Percentiles rank a stretch among this genome's conserved stretches.
These are phyloP conservation scores for Bolboschoenoplectus hybrid DNA, from an alignment of 202 grass and related monocot genomes.

Conservation along the genomic window DNA sequence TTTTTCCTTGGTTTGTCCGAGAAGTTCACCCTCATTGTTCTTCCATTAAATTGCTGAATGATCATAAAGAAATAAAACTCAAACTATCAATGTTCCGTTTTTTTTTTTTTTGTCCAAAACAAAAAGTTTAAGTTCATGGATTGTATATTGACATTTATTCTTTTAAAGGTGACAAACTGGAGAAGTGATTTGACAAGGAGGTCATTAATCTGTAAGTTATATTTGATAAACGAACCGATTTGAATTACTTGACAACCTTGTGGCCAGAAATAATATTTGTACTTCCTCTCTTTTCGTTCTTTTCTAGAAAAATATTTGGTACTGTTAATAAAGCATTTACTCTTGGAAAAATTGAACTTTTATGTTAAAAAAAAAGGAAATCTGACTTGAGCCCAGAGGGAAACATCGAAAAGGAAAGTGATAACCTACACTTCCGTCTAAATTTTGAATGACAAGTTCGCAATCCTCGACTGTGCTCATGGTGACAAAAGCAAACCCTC, in stretches of 20 bases:
- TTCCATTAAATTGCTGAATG: slow-evolving; percentile 69
- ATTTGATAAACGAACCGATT: background rate
- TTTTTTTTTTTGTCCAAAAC: background rate
- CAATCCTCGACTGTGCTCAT: slow-evolving; percentile 83
- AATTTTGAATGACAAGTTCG: slow-evolving; percentile 75
- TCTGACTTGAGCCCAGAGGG: background rate
- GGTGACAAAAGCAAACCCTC: slow-evolving; percentile 95
- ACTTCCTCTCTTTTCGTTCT: background rate
- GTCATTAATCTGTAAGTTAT: background rate
- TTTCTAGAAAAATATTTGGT: background rate
- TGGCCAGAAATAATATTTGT: background rate
- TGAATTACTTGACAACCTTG: background rate
- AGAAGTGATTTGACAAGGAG: background rate
- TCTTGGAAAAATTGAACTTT: background rate
- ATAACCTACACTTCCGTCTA: slow-evolving; percentile 72
- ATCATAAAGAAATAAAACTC: slow-evolving; percentile 3
- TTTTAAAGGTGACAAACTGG: background rate
- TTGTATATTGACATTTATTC: background rate
- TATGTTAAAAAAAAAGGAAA: background rate
- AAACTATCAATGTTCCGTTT: background rate
- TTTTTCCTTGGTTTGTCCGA: slow-evolving; percentile 72
- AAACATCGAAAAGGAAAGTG: slow-evolving; percentile 3
- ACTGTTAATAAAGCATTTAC: background rate
- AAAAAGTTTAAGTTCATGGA: background rate
- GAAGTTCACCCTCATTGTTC: slow-evolving; percentile 90